A percentile compares a stretch with the other conserved stretches of the same genome.
These are phyloP conservation scores for Pyrenochaeta sp. DNA, from an alignment of 2,329 filamentous ascomycete genomes.

Conservation along the genomic window DNA sequence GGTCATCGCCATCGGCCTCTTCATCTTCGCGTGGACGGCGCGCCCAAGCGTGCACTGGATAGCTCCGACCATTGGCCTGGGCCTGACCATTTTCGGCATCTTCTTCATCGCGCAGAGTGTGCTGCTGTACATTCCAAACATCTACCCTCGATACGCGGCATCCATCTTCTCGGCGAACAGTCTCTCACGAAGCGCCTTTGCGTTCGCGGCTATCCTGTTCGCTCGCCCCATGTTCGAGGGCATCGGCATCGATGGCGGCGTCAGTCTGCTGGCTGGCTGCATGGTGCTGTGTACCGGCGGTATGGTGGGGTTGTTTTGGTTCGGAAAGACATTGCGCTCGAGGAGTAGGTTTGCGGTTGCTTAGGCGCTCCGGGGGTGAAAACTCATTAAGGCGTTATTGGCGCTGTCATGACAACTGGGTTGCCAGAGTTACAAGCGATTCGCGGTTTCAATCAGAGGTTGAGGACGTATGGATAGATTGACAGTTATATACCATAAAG, in stretches of 20 bases:
- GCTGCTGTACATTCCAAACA: constrained; percentile 70
- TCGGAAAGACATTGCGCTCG: constrained; percentile 62
- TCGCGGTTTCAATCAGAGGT: too few relatives aligned
- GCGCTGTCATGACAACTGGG: too few relatives aligned
- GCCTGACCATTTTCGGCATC: constrained; percentile 55
- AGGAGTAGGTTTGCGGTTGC: constrained; percentile 65
- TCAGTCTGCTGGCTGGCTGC: constrained; percentile 54
- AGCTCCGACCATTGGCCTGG: constrained; percentile 61
- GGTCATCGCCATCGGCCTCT: constrained; percentile 70
- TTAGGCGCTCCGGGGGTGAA: constrained; percentile 2
- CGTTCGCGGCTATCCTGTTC: constrained; percentile 67
- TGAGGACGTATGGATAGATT: too few relatives aligned
- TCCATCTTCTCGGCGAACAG: constrained; percentile 69
- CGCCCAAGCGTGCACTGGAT: constrained; percentile 68
- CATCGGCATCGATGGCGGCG: constrained; percentile 54
- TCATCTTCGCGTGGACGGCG: constrained; percentile 70
- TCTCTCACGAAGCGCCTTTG: constrained; percentile 63
- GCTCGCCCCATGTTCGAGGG: constrained; percentile 66
- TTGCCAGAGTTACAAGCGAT: too few relatives aligned
- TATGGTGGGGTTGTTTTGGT: constrained; percentile 66
- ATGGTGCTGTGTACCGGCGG: constrained; percentile 56
- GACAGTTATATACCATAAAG: too few relatives aligned
- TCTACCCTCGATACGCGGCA: constrained; percentile 59
- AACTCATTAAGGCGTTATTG: too few relatives aligned
- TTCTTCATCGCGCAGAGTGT: constrained; percentile 56